These are phyloP conservation scores for Tricholomella constricta DNA, from an alignment of 768 basidiomycete genomes.

Conservation along the genomic window DNA sequence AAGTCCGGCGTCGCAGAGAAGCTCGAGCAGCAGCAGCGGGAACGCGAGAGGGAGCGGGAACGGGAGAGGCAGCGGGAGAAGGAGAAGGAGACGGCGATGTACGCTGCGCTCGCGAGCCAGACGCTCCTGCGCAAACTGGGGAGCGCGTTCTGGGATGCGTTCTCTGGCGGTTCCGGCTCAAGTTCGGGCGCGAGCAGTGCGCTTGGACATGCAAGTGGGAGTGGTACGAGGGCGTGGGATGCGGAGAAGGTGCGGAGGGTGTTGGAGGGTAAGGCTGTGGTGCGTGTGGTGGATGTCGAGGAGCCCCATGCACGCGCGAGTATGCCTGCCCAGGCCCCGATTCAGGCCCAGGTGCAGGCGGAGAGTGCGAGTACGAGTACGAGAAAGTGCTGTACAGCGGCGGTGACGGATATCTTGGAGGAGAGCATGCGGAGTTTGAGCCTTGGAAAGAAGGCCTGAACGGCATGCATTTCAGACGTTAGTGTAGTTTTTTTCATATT, in stretches of 20 bases:
- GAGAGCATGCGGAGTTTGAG: conserved; percentile 72
- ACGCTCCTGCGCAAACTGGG: conserved; percentile 74
- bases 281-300: conserved; percentile 79
- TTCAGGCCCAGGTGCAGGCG: neutral
- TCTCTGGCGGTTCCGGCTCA: conserved; percentile 51
- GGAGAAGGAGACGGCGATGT: conserved; percentile 50
- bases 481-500: neutral
- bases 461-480: neutral
- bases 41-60: conserved; percentile 22
- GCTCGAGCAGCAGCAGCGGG: conserved; percentile 23
- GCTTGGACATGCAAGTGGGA: conserved; percentile 1
- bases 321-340: neutral
- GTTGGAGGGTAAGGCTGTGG: conserved; percentile 80
- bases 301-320: conserved; percentile 29
- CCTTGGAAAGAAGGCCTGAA: conserved; percentile 51
- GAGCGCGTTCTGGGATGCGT: conserved; percentile 87
- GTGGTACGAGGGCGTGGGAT: conserved; percentile 48
- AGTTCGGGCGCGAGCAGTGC: conserved; percentile 4
- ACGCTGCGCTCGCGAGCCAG: conserved; percentile 77
- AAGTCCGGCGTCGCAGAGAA: conserved; percentile 32
- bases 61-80: conserved; percentile 32
- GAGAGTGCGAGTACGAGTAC: conserved; percentile 3
- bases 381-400: conserved; percentile 25
- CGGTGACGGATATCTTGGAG: conserved; percentile 50
- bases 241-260: conserved; percentile 81